A percentile compares a stretch with the other conserved stretches of the same genome.
These are phyloP conservation scores for Rutstroemia sp. DNA, from an alignment of 2,329 filamentous ascomycete genomes.

Conservation along the genomic window DNA sequence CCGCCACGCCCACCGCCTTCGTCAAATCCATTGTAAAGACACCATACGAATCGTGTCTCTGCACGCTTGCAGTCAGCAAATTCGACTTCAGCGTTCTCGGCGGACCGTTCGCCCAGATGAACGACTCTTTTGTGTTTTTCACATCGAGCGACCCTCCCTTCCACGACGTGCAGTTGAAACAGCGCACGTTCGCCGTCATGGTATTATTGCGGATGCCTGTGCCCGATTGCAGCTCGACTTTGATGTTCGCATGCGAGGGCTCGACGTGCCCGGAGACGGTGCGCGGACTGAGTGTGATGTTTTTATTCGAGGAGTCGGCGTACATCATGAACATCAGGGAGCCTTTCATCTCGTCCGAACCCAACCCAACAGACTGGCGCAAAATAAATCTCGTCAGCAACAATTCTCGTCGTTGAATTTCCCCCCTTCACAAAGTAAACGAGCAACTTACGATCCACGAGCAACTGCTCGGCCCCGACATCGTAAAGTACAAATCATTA, in stretches of 20 bases:
- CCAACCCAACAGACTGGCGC: constrained; percentile 43
- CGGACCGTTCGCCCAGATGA: constrained; percentile 51
- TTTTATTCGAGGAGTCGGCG: constrained; percentile 37
- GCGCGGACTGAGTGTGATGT: constrained; percentile 51
- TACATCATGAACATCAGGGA: constrained; percentile 51
- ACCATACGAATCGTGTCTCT: constrained; percentile 47
- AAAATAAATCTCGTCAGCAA: background rate
- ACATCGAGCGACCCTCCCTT: constrained; percentile 41
- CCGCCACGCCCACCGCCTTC: constrained; percentile 39
- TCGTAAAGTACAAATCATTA: constrained; percentile 46
- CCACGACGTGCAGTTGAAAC: constrained; percentile 48
- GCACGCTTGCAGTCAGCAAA: constrained; percentile 37
- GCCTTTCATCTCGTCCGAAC: constrained; percentile 43
- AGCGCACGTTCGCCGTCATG: constrained; percentile 43
- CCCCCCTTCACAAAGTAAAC: background rate
- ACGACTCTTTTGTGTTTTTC: constrained; percentile 36
- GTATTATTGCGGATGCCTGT: constrained; percentile 38
- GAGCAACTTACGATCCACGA: constrained; percentile 38
- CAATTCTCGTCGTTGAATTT: background rate
- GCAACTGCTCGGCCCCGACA: constrained; percentile 38
- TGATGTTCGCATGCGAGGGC: constrained; percentile 39
- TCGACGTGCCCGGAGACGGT: constrained; percentile 44
- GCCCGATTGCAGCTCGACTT: constrained; percentile 38
- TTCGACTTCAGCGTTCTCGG: constrained; percentile 37
- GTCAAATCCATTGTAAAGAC: constrained; percentile 49